Evolutionary conservation across 768 basidiomycete genomes (phyloP).

Genomic region (Chalciporus chontae): DNA sequence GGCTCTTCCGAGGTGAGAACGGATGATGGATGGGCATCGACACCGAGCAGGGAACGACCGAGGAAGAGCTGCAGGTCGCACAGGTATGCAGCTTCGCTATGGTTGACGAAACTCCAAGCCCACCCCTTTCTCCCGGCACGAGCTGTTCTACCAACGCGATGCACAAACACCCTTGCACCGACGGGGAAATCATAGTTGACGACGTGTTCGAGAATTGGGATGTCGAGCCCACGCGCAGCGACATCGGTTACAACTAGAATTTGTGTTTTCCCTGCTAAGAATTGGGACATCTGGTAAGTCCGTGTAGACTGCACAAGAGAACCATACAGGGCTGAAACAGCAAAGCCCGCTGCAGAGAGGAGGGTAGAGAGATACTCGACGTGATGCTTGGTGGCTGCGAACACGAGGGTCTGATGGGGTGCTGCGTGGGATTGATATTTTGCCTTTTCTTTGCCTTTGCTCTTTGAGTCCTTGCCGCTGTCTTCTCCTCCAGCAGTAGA

Average conservation of each 20-base stretch:
- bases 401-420: constrained; percentile 90
- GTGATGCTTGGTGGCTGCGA: constrained; percentile 96
- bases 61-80: constrained; percentile 93
- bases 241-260: constrained; percentile 97
- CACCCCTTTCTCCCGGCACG: constrained; percentile 92
- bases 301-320: constrained; percentile 91
- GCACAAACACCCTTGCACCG: constrained; percentile 89
- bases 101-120: constrained; percentile 94
- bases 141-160: constrained; percentile 95
- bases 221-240: constrained; percentile 96
- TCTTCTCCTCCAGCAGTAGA: constrained; percentile 24
- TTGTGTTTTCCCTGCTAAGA: constrained; percentile 73
- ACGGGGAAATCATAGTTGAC: constrained; percentile 98
- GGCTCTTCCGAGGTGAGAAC: constrained; percentile 49
- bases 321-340: constrained; percentile 93
- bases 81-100: constrained; percentile 82
- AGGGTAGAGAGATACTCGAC: constrained; percentile 89
- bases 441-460: constrained; percentile 49
- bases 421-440: constrained; percentile 50
- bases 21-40: constrained; percentile 29
- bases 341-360: constrained; percentile 76
- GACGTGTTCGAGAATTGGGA: constrained; percentile 93
- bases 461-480: constrained; percentile 37
- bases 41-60: constrained; percentile 65
- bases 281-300: constrained; percentile 85